Conservation (phyloP, 2,329 filamentous ascomycete species). For the Gyromitra esculenta region DNA sequence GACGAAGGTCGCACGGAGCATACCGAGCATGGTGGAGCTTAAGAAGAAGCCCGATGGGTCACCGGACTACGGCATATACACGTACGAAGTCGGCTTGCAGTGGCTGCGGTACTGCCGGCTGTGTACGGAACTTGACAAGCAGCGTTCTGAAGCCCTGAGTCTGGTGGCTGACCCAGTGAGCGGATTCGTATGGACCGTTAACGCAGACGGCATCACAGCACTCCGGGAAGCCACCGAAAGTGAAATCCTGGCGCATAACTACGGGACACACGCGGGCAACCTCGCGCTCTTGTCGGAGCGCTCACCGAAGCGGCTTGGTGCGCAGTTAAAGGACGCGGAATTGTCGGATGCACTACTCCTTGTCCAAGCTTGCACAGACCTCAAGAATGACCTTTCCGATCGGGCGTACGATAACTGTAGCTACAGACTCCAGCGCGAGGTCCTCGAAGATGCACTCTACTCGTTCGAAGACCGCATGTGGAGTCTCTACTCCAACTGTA, state of each 20-base stretch:
- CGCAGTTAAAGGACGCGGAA: slow-evolving; percentile 47
- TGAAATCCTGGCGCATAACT: slow-evolving; percentile 79
- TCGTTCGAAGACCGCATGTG: slow-evolving; percentile 79
- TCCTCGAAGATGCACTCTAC: slow-evolving; percentile 76
- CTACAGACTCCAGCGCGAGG: slow-evolving; percentile 74
- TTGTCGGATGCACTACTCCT: slow-evolving; percentile 61
- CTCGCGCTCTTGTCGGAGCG: slow-evolving; percentile 52
- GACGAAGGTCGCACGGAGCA: slow-evolving; percentile 59
- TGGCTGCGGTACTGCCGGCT: slow-evolving; percentile 92
- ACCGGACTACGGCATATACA: slow-evolving; percentile 78
- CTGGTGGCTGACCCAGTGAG: slow-evolving; percentile 76
- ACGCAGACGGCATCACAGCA: slow-evolving; percentile 81
- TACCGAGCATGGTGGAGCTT: slow-evolving; percentile 51
- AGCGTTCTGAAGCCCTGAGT: slow-evolving; percentile 81
- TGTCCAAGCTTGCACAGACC: slow-evolving; percentile 74
- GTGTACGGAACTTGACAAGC: slow-evolving; percentile 84
- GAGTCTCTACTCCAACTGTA: slow-evolving; percentile 79
- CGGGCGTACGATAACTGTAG: slow-evolving; percentile 74
- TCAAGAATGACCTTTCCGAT: slow-evolving; percentile 76
- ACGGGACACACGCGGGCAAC: slow-evolving; percentile 65
- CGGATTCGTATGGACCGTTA: slow-evolving; percentile 82
- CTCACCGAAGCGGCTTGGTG: slow-evolving; percentile 49
- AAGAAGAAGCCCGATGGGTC: slow-evolving; percentile 49
- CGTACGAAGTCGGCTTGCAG: slow-evolving; percentile 77
- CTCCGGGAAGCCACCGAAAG: slow-evolving; percentile 81